Evolutionary conservation across 2,329 filamentous ascomycete genomes (phyloP).

Genomic region (Thelonectria blattea): DNA sequence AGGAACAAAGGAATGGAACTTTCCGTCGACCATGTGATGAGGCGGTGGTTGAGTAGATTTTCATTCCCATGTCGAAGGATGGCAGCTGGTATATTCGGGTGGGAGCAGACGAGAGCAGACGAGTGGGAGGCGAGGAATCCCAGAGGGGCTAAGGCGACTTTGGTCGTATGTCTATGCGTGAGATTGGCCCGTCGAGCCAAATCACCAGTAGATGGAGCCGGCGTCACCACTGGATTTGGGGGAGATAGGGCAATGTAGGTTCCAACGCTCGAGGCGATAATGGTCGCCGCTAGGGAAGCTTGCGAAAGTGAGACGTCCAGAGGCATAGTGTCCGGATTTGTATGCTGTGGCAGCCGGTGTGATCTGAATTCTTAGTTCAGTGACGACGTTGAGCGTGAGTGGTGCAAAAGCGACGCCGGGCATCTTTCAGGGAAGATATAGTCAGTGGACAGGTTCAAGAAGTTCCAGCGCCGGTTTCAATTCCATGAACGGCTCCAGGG

Average conservation of each 20-base stretch:
- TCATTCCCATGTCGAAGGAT: slow-evolving; percentile 39
- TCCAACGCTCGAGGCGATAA: slow-evolving; percentile 39
- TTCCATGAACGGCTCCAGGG: too few relatives aligned
- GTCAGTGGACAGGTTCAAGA: too few relatives aligned
- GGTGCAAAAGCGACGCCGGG: too few relatives aligned
- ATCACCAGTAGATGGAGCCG: slow-evolving; percentile 25
- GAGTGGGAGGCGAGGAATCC: slow-evolving; percentile 30
- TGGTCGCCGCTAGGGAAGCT: slow-evolving; percentile 27
- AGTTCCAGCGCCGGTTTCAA: too few relatives aligned
- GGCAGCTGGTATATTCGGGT: slow-evolving; percentile 28
- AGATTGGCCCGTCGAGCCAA: slow-evolving; percentile 35
- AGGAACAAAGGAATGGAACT: slow-evolving; percentile 44
- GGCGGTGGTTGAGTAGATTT: slow-evolving; percentile 41
- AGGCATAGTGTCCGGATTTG: slow-evolving; percentile 7
- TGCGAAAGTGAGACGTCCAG: slow-evolving; percentile 23
- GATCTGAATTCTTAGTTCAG: background rate
- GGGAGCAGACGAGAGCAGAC: slow-evolving; percentile 28
- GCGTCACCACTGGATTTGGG: slow-evolving; percentile 37
- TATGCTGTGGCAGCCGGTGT: background rate
- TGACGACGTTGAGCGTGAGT: too few relatives aligned
- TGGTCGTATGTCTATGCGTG: slow-evolving; percentile 35
- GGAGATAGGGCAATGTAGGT: slow-evolving; percentile 42
- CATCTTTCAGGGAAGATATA: too few relatives aligned
- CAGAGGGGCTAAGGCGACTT: slow-evolving; percentile 33
- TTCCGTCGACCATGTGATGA: slow-evolving; percentile 46